Evolutionary conservation across 345 rosid species (phyloP).

Genomic region (Cardiospermum halicacabum): DNA sequence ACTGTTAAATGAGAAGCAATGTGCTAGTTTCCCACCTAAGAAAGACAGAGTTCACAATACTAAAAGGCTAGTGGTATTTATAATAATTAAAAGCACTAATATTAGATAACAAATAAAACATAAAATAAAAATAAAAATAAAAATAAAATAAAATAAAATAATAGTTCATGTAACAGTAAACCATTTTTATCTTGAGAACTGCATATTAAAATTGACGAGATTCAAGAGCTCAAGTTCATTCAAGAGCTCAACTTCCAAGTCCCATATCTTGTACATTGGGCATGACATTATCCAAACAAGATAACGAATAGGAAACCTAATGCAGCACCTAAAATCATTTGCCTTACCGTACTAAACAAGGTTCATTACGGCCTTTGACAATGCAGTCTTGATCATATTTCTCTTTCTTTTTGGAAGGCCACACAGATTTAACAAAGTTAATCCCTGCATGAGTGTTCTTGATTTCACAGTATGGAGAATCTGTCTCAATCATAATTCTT

Average conservation of each 20-base stretch:
- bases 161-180: neutral
- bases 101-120: neutral
- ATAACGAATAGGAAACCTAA: neutral
- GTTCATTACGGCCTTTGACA: constrained; percentile 94
- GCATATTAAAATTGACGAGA: no score
- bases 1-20: neutral
- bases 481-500: constrained; percentile 96
- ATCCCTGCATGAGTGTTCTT: constrained; percentile 84
- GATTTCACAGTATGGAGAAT: constrained; percentile 96
- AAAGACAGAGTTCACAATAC: neutral
- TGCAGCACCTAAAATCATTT: neutral
- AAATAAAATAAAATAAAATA: neutral
- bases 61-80: neutral
- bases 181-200: no score
- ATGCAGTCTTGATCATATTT: constrained; percentile 65
- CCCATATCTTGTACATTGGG: no score
- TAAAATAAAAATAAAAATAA: neutral
- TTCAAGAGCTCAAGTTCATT: no score
- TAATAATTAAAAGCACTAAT: neutral
- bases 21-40: neutral
- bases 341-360: constrained; percentile 82
- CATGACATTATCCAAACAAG: neutral
- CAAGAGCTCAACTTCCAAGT: no score
- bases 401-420: constrained; percentile 96
- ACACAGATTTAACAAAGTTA: constrained; percentile 49